Conservation (phyloP, 805 yeast genomes). For the Zygosaccharomyces rouxii region DNA sequence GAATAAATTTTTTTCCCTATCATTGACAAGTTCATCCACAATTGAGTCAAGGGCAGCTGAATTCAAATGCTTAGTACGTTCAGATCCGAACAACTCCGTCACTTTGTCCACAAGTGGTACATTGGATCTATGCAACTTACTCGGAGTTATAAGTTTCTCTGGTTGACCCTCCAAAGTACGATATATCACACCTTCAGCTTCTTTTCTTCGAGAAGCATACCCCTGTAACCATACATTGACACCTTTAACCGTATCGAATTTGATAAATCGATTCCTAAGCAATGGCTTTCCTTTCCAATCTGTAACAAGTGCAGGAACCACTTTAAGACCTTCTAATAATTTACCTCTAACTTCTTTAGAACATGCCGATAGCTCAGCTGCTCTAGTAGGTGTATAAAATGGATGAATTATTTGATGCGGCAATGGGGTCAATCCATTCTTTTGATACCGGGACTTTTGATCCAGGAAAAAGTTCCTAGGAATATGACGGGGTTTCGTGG, state of each 20-base stretch:
- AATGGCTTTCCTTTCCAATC: conserved; percentile 7
- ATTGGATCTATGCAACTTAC: conserved; percentile 11
- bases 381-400: conserved; percentile 23
- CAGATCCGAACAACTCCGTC: conserved; percentile 10
- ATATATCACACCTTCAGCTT: not conserved
- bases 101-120: conserved; percentile 11
- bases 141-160: conserved; percentile 11
- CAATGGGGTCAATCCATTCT: conserved; percentile 5
- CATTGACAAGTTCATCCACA: conserved; percentile 10
- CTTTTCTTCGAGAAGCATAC: conserved; percentile 4
- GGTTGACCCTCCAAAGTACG: conserved; percentile 6
- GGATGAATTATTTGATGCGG: conserved; percentile 25
- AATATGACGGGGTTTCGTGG: not conserved
- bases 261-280: conserved; percentile 12
- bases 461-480: conserved; percentile 1
- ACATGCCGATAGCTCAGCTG: conserved; percentile 26
- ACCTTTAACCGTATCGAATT: conserved; percentile 17
- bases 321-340: conserved; percentile 19
- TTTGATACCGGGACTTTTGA: conserved; percentile 1
- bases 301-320: conserved; percentile 18
- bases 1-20: conserved; percentile 24
- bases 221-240: conserved; percentile 22
- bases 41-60: conserved; percentile 10
- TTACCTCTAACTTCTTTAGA: conserved; percentile 17
- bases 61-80: conserved; percentile 8